These are phyloP conservation scores for Nicotiana sylvestris DNA, from an alignment of 257 asterid species.

Conservation along the genomic window DNA sequence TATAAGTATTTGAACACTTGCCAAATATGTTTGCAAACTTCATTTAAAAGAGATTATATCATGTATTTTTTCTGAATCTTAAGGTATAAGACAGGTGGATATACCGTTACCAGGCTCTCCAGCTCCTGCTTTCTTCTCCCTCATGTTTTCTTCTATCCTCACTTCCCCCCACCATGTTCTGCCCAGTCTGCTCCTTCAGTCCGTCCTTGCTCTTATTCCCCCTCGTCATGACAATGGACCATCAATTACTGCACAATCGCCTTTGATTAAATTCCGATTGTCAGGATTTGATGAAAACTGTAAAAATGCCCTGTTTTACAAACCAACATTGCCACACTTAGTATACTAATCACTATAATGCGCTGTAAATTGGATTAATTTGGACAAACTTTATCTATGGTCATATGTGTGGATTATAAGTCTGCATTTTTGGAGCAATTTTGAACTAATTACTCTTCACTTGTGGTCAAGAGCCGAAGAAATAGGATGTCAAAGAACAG, in stretches of 20 bases:
- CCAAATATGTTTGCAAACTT: not conserved
- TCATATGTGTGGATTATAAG: not conserved
- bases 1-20: not conserved
- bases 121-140: not conserved
- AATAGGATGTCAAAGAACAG: constrained; percentile 5
- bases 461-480: not conserved
- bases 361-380: not conserved
- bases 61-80: not conserved
- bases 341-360: not conserved
- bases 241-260: not conserved
- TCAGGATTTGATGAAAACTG: not conserved
- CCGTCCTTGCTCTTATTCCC: not conserved
- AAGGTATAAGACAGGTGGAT: not conserved
- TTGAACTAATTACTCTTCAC: not conserved
- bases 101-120: not conserved
- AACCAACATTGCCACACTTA: not conserved
- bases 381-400: not conserved
- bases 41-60: not conserved
- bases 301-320: not conserved
- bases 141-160: not conserved
- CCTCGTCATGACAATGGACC: not conserved
- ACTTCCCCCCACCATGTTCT: not conserved
- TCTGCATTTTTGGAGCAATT: not conserved
- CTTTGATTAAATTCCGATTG: not conserved
- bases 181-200: not conserved